A percentile compares a stretch with the other conserved stretches of the same genome.
These are phyloP conservation scores for Phoma sp. DNA, from an alignment of 2,329 filamentous ascomycete species.

Conservation along the genomic window DNA sequence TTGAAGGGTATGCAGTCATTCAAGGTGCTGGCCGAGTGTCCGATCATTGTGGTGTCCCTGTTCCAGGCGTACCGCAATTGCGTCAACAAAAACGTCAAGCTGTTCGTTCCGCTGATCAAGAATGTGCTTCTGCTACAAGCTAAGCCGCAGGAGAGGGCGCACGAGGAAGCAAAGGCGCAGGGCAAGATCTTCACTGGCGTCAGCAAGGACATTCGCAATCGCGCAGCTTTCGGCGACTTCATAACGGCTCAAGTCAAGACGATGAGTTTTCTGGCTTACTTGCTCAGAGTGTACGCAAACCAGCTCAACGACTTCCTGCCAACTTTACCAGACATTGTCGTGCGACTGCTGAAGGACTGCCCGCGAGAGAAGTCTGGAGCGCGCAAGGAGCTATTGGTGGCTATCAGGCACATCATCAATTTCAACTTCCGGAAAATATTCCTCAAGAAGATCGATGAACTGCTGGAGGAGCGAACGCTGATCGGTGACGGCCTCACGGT, in stretches of 20 bases:
- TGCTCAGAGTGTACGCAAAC: conserved; percentile 85
- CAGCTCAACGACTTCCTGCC: conserved; percentile 88
- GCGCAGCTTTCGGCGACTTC: conserved; percentile 94
- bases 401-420: conserved; percentile 98
- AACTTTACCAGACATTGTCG: conserved; percentile 85
- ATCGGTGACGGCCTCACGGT: conserved; percentile 97
- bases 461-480: conserved; percentile 90
- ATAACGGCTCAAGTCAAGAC: conserved; percentile 99
- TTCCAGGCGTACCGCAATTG: conserved; percentile 89
- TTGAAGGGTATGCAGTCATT: conserved; percentile 98
- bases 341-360: conserved; percentile 90
- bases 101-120: conserved; percentile 94
- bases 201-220: conserved; percentile 90
- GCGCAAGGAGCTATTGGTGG: conserved; percentile 92
- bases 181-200: conserved; percentile 90
- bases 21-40: conserved; percentile 96
- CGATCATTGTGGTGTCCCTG: conserved; percentile 97
- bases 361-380: conserved; percentile 92
- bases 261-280: conserved; percentile 96
- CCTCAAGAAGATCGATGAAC: conserved; percentile 89
- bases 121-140: conserved; percentile 87
- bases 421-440: conserved; percentile 98
- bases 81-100: conserved; percentile 84
- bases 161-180: conserved; percentile 80
- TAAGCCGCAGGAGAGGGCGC: conserved; percentile 89